Evolutionary conservation across 495 filamentous ascomycete genomes (phyloP).

Genomic region (Zalerion maritima): DNA sequence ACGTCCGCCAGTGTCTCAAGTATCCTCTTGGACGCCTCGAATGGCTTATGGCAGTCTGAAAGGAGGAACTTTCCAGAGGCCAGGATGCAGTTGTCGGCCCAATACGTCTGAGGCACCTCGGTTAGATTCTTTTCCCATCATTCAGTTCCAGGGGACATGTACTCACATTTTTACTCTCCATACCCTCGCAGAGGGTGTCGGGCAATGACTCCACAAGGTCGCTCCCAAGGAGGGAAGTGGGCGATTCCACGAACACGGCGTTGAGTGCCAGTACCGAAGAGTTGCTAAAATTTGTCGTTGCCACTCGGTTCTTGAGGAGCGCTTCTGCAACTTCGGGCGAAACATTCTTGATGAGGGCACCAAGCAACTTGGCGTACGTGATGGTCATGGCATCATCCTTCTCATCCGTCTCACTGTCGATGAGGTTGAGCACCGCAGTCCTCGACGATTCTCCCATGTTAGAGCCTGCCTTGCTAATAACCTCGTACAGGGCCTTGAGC

Average conservation of each 20-base stretch:
- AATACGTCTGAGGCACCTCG: conserved; percentile 66
- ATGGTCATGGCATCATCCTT: conserved; percentile 64
- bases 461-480: conserved; percentile 79
- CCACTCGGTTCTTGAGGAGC: conserved; percentile 69
- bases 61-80: conserved; percentile 94
- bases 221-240: conserved; percentile 47
- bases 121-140: no score
- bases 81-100: conserved; percentile 79
- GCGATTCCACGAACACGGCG: conserved; percentile 67
- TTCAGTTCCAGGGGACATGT: background rate
- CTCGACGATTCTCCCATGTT: conserved; percentile 91
- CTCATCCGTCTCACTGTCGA: conserved; percentile 70
- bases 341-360: conserved; percentile 74
- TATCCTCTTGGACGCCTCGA: conserved; percentile 60
- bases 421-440: conserved; percentile 63
- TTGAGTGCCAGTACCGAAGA: conserved; percentile 71
- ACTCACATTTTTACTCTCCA: conserved; percentile 56
- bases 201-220: conserved; percentile 54
- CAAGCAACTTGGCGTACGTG: conserved; percentile 77
- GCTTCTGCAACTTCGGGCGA: conserved; percentile 46
- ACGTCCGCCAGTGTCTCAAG: conserved; percentile 60
- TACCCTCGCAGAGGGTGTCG: conserved; percentile 64
- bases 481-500: conserved; percentile 93
- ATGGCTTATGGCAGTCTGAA: conserved; percentile 41
- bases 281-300: conserved; percentile 52